Evolutionary conservation across 495 filamentous ascomycete genomes (phyloP).

Genomic region (Talaromyces nanjingensis): DNA sequence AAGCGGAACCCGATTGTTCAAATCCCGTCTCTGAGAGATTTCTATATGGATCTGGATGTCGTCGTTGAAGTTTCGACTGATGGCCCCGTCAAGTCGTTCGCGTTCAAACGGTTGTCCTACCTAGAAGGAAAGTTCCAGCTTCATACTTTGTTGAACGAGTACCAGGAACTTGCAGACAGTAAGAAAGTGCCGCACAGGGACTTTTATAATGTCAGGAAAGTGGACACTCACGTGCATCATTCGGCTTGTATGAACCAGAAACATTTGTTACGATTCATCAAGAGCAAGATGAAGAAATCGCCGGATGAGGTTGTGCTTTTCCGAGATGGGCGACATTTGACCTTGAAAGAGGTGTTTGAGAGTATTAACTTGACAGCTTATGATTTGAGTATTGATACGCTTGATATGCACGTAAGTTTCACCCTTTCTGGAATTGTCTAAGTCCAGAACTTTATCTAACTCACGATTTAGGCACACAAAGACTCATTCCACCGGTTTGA

Average conservation of each 20-base stretch:
- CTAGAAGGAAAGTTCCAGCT: conserved; percentile 95
- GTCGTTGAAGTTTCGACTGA: conserved; percentile 81
- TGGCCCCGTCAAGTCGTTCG: conserved; percentile 94
- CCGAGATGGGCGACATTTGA: conserved; percentile 87
- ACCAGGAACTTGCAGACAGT: conserved; percentile 95
- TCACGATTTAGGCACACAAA: conserved; percentile 67
- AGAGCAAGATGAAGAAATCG: conserved; percentile 98
- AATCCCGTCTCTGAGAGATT: conserved; percentile 85
- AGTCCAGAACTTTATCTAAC: background rate
- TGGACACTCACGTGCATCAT: conserved; percentile 98
- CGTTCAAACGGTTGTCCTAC: conserved; percentile 88
- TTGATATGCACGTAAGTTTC: conserved; percentile 88
- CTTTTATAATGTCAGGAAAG: conserved; percentile 98
- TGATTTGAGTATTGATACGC: conserved; percentile 94
- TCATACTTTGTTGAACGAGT: conserved; percentile 86
- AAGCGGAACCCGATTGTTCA: conserved; percentile 60
- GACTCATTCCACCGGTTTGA: conserved; percentile 99
- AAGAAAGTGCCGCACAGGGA: conserved; percentile 96
- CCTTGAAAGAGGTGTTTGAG: conserved; percentile 87
- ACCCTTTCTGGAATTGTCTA: background rate
- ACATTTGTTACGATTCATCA: conserved; percentile 95
- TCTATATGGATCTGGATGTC: conserved; percentile 89
- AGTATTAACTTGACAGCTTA: conserved; percentile 96
- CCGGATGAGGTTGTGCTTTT: conserved; percentile 91
- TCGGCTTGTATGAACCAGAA: conserved; percentile 99